Base-by-base conservation (phyloP, 352 stramenopile species). In the Aphanomyces cochlioides region DNA sequence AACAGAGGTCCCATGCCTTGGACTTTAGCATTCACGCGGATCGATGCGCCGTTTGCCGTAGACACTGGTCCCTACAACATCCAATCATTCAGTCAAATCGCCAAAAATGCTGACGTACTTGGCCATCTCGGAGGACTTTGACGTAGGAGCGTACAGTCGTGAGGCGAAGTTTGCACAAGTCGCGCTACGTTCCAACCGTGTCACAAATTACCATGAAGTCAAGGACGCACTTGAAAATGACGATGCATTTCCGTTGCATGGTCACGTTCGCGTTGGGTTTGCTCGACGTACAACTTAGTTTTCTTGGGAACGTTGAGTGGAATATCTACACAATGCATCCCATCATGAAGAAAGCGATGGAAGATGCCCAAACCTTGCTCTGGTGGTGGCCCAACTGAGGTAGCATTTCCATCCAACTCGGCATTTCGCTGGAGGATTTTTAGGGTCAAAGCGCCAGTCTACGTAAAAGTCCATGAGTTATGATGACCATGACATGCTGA, bases 271-370 rank as follows among this genome's bases (percentile, higher is more conserved):
- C 92, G 85, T 69, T 97, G 88, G 15, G 91, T 96, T 72, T 97
- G 90, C 69, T 98, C 92, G 34, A 98, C 90, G 72, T 96, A 98
- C 56, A 98, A 72, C 41, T 95, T 96, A n/a, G 92, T 98, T 61
- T 97, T 97, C 78, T 97, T 97, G 0, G 91, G 91, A 37, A 98
- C 92, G 47, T 96, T 92, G 19, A 97, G 80, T 4, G 90, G 90
- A 28, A 97, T 95, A 53, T 97, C 91, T 54, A 61, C 7, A 50
- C 43, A n/a, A 50, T 1, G 43, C 10, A 50, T n/a, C 43, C 17
- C 1, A 28, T 28, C 28, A 50, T 50, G 43, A 60, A 47, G 3
- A 34, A 36, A 10, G 40, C 40, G 38, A 54, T 57, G n/a, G 28
- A 63, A 37, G 34, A 13, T 47, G 57, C 8, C 12, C 3, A 19